Base-by-base conservation (phyloP, 2,329 filamentous ascomycete genomes). In the Penicillium palitans region DNA sequence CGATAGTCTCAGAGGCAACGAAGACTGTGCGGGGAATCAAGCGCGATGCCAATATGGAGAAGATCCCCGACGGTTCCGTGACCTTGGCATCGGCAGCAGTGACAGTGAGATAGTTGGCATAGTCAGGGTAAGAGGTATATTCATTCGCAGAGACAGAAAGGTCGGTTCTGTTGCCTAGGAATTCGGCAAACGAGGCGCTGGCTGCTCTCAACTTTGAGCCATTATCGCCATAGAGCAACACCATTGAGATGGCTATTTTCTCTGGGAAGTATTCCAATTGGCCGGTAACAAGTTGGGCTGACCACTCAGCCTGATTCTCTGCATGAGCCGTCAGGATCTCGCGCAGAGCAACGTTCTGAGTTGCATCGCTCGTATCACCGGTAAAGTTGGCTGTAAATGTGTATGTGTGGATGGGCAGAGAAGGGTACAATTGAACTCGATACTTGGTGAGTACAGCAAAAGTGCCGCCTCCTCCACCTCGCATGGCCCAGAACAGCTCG, bases 401-500 rank as follows among this genome's bases (percentile, higher is more conserved):
- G 35, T 62, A 58, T 7, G 35, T 40, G 33, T 62, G 45, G 46
- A 61, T 61, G 13, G 45, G 45, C 6, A 64, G 27, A 6, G 55
- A 44, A 35, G 55, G 55, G 27, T 40, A 52, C 10, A 54, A 19
- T 37, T 57, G 58, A 10, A 60, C n/a, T 15, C 50, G 54, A 21
- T 55, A 60, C 25, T 51, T 57, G 19, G 55, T 58, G 7, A 67
- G 50, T 7, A 63, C 41, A 21, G 52, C 61, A 46, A 61, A 67
- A 1, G 61, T 61, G n/a, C 66, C 64, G 6, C 63, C 59, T 7
- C 63, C 79, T 27, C 79, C 81, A 24, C 81, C 81, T 15, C 78
- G 71, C 31, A 83, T 72, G 2, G 80, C 81, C 78, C 79, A 82
- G 70, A 78, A 83, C 4, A 84, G 70, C 50, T 83, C 81, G 1